Percentiles rank a stretch among this genome's conserved stretches.
Evolutionary conservation across 225 moss, liverwort and hornwort species (phyloP).

Genomic region (Polytrichum commune): DNA sequence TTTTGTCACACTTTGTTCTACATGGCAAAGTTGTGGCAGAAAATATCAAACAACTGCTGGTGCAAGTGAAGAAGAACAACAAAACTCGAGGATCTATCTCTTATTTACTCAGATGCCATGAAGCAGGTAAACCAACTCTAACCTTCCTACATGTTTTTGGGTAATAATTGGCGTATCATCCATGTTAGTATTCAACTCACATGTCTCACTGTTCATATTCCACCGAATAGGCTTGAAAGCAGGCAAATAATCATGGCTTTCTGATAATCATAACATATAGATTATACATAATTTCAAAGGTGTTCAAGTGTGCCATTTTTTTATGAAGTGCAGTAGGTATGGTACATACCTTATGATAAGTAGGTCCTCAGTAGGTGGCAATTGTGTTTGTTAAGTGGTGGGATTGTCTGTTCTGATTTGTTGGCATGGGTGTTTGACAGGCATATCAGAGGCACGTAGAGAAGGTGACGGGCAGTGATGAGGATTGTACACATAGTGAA

Average conservation of each 20-base stretch:
- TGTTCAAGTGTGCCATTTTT: no score
- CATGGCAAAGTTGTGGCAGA: conserved; percentile 89
- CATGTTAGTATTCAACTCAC: no score
- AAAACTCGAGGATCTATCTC: conserved; percentile 74
- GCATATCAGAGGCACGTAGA: conserved; percentile 76
- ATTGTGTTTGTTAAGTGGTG: not conserved
- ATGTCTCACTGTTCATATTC: no score
- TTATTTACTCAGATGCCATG: conserved; percentile 80
- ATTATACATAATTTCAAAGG: no score
- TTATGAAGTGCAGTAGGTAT: no score
- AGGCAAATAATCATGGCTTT: no score
- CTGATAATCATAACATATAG: no score
- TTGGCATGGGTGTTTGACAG: conserved; percentile 20
- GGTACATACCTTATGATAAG: not conserved
- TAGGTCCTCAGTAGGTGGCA: not conserved
- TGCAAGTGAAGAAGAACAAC: conserved; percentile 70
- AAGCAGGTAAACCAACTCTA: conserved; percentile 52
- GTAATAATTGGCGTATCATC: no score
- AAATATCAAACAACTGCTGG: conserved; percentile 82
- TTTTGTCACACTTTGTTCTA: conserved; percentile 77
- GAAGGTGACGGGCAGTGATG: conserved; percentile 63
- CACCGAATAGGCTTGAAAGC: no score
- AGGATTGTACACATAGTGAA: conserved; percentile 59
- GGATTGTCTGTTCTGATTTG: not conserved
- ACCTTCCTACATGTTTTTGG: not conserved